Evolutionary conservation across 768 basidiomycete species (phyloP).

Genomic region (Leccinum olivaceopallidum): DNA sequence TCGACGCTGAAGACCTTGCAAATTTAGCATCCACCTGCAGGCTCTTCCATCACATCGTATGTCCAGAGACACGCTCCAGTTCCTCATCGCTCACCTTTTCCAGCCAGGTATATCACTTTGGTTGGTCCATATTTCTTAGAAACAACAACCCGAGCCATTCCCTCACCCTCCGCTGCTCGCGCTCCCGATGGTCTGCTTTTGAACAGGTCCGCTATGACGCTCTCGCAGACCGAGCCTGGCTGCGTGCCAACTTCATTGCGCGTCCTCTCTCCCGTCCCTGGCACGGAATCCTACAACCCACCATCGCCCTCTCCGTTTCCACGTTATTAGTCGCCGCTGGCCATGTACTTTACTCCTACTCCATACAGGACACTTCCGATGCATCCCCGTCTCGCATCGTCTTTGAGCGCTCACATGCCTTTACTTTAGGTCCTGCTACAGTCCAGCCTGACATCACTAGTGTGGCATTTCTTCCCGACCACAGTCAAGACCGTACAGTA

Average conservation of each 20-base stretch:
- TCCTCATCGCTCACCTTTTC: slow-evolving; percentile 1
- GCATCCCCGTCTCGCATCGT: slow-evolving; percentile 43
- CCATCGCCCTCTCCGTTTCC: slow-evolving; percentile 53
- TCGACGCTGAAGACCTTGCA: slow-evolving; percentile 45
- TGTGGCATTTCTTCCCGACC: slow-evolving; percentile 49
- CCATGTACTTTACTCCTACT: slow-evolving; percentile 53
- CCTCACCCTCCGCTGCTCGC: slow-evolving; percentile 46
- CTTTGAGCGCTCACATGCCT: slow-evolving; percentile 47
- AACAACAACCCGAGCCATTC: slow-evolving; percentile 52
- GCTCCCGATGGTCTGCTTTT: slow-evolving; percentile 45
- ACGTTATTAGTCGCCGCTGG: slow-evolving; percentile 66
- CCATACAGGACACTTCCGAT: slow-evolving; percentile 38
- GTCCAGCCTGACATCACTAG: slow-evolving; percentile 53
- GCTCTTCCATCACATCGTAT: slow-evolving; percentile 41
- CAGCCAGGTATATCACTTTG: slow-evolving; percentile 50
- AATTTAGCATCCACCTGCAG: slow-evolving; percentile 32
- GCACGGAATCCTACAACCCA: slow-evolving; percentile 40
- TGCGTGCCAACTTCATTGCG: slow-evolving; percentile 50
- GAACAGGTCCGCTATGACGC: slow-evolving; percentile 50
- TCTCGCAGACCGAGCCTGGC: slow-evolving; percentile 58
- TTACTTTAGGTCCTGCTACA: slow-evolving; percentile 35
- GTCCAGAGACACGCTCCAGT: neutral
- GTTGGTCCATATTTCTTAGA: slow-evolving; percentile 56
- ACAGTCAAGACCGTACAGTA: slow-evolving; percentile 43
- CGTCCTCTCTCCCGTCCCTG: slow-evolving; percentile 65